Base-by-base conservation (phyloP, 768 basidiomycete genomes). In the Agaricus bisporus region DNA sequence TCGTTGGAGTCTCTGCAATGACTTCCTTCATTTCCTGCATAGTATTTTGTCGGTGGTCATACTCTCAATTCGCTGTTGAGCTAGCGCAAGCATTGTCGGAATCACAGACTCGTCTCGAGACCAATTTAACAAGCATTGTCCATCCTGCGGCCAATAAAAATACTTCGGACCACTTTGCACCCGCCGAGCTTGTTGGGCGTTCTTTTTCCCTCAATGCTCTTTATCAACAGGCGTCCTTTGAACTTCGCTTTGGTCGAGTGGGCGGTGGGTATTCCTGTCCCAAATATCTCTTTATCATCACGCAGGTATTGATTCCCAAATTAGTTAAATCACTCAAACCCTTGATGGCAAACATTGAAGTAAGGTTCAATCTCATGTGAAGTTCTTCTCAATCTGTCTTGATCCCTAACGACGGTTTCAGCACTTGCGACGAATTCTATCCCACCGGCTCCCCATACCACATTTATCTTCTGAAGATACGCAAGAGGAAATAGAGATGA, bases 141-240 rank as follows among this genome's bases (percentile, higher is more conserved):
- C 20, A 20, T 61, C 22, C 28, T 8, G n/a, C 28, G 11, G 17
- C n/a, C 17, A 35, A 14, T 14, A 22, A 20, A 10, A 18, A 66
- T 14, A 49, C 41, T 11, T 58, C 14, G 12, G 11, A 15, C 11
- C 9, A 25, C 12, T 35, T 36, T n/a, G 41, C 41, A 29, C 29
- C 41, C 4, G 14, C 41, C 12, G 58, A 70, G 5, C 60, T 77
- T 4, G 57, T 76, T 12, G 59, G 60, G 29, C 65, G 62, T 20
- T 73, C 74, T 14, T 63, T 73, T 32, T 64, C 65, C 25, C 61
- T 79, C 36, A 72, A 76, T 53, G 59, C 68, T 38, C 62, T 66
- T 18, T 77, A 77, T 56, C 70, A 70, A 2, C 74, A 74, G 55
- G 75, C 77, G 10, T 66, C 70, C 3, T 76, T 79, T 47, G 77